These are phyloP conservation scores for Fraxinus albicans DNA, from an alignment of 305 asterid species.

Conservation along the genomic window DNA sequence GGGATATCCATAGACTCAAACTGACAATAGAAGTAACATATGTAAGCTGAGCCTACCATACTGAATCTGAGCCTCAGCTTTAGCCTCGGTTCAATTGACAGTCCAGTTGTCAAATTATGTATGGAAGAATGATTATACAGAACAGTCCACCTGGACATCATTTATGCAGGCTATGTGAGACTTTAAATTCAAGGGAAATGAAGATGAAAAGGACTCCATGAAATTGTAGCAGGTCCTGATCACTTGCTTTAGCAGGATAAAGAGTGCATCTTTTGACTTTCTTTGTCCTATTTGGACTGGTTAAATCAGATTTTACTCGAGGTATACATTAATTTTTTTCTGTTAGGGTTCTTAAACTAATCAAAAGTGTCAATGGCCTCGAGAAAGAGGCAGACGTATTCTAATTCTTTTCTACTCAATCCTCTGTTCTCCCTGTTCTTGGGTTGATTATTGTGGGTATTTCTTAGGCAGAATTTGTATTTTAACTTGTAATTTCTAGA, in stretches of 20 bases:
- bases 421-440: neutral
- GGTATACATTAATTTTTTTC: neutral
- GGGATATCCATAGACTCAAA: neutral
- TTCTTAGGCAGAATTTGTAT: neutral
- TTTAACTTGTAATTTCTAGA: neutral
- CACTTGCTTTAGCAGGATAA: neutral
- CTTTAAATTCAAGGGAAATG: neutral
- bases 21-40: neutral
- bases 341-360: neutral
- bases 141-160: neutral
- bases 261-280: neutral
- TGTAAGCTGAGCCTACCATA: neutral
- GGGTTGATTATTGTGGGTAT: neutral
- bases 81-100: neutral
- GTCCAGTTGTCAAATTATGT: neutral
- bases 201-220: neutral
- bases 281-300: neutral
- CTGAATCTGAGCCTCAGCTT: neutral
- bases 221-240: neutral
- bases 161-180: neutral
- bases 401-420: neutral
- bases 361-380: neutral
- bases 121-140: neutral
- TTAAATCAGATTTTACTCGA: neutral
- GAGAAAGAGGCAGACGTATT: neutral